These are phyloP conservation scores for Epipyxis sp. DNA, from an alignment of 108 stramenopile species.

Conservation along the genomic window DNA sequence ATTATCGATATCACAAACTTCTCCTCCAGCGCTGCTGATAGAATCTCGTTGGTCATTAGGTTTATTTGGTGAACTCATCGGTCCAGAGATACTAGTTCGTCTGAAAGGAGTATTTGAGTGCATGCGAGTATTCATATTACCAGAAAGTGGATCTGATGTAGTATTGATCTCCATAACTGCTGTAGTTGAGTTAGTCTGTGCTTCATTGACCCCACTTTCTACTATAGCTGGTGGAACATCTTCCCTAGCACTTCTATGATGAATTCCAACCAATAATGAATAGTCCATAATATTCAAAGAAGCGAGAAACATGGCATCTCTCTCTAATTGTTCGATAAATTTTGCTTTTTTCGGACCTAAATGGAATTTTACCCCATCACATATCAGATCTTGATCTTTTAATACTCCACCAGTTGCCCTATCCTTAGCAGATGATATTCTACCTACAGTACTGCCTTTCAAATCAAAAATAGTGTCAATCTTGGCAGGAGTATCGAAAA, in stretches of 20 bases:
- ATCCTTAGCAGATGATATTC: conserved; percentile 60
- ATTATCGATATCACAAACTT: too few relatives aligned
- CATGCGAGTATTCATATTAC: neutral
- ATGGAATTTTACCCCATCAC: conserved; percentile 52
- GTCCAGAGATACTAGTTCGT: neutral
- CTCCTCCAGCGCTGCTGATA: too few relatives aligned
- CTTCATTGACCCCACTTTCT: neutral
- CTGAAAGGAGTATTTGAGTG: conserved; percentile 16
- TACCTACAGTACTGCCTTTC: conserved; percentile 73
- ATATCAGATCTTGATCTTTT: conserved; percentile 78
- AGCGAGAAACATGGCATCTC: conserved; percentile 71
- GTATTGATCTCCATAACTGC: too few relatives aligned
- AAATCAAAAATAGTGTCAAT: conserved; percentile 83
- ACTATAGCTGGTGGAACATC: neutral
- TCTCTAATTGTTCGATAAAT: conserved; percentile 65
- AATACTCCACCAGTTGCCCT: conserved; percentile 51
- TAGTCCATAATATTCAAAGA: conserved; percentile 91
- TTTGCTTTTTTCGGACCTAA: conserved; percentile 58
- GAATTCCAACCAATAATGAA: conserved; percentile 81
- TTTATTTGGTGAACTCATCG: too few relatives aligned
- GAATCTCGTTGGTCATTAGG: too few relatives aligned
- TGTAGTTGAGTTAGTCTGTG: neutral
- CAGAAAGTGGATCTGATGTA: too few relatives aligned
- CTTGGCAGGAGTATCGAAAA: conserved; percentile 69
- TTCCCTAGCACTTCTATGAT: conserved; percentile 43